Conservation (phyloP, 345 rosid genomes). For the Boechera retrofracta region DNA sequence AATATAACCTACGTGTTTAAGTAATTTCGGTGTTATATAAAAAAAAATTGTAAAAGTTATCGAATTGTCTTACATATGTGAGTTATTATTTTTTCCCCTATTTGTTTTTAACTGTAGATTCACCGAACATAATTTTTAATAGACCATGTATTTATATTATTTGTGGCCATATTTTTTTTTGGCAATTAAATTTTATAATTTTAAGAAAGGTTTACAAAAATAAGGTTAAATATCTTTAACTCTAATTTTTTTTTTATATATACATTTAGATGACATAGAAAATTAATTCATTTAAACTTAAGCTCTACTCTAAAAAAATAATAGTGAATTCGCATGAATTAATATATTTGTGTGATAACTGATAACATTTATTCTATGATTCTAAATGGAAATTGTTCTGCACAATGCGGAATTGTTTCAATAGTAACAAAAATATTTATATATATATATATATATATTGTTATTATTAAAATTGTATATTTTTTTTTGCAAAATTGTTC, state of each 20-base stretch:
- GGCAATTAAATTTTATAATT: too few species aligned
- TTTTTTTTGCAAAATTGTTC: too few species aligned
- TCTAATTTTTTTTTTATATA: neutral
- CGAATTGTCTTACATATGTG: neutral
- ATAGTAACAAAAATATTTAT: too few species aligned
- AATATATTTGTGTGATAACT: neutral
- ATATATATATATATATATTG: too few species aligned
- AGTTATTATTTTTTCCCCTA: neutral
- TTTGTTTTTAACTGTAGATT: neutral
- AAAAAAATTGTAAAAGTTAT: neutral
- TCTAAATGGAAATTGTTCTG: too few species aligned
- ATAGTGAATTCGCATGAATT: too few species aligned
- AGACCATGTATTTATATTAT: too few species aligned
- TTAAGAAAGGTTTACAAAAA: too few species aligned
- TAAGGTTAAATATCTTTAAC: too few species aligned
- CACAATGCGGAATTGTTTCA: too few species aligned
- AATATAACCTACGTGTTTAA: neutral
- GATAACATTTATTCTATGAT: neutral
- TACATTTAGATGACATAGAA: neutral
- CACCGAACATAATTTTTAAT: neutral
- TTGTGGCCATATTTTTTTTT: too few species aligned
- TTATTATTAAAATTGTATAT: too few species aligned
- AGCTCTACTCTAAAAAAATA: neutral
- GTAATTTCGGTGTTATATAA: neutral
- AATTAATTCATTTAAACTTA: neutral